Conservation (phyloP, 768 basidiomycete genomes). For the Calocera viscosa region DNA sequence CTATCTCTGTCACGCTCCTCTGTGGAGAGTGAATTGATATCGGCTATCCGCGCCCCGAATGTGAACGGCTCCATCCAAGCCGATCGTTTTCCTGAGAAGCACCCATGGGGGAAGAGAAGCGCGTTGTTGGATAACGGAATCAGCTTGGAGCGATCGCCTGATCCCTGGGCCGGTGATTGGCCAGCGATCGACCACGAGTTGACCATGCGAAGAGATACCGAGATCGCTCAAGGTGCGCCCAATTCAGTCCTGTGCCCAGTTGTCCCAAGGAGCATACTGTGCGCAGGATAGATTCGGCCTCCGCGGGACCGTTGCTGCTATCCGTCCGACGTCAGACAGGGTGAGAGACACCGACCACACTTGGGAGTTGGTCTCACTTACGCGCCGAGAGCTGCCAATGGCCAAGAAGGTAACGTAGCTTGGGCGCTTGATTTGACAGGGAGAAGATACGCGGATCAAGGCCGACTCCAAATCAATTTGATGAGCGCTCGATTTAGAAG, state of each 20-base stretch:
- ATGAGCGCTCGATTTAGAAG: not conserved
- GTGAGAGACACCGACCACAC: not conserved
- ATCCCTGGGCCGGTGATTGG: conserved; percentile 5
- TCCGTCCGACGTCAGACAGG: not conserved
- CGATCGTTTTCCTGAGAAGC: not conserved
- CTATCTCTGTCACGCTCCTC: not conserved
- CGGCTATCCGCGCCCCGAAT: not conserved
- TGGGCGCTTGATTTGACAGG: conserved; percentile 4
- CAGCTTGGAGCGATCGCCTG: not conserved
- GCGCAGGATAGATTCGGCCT: not conserved
- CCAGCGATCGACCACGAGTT: not conserved
- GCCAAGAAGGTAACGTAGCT: not conserved
- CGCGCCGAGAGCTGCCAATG: not conserved
- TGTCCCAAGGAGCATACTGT: no score
- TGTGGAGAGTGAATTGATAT: not conserved
- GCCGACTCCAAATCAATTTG: not conserved
- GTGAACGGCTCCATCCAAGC: not conserved
- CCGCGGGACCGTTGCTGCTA: not conserved
- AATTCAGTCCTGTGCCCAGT: not conserved
- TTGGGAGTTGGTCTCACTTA: not conserved
- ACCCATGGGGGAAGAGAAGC: not conserved
- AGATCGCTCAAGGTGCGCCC: not conserved
- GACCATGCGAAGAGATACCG: not conserved
- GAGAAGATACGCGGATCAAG: not conserved
- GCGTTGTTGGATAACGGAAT: not conserved